Base-by-base conservation (phyloP, 768 basidiomycete genomes). In the Rhizopogon vesiculosus region DNA sequence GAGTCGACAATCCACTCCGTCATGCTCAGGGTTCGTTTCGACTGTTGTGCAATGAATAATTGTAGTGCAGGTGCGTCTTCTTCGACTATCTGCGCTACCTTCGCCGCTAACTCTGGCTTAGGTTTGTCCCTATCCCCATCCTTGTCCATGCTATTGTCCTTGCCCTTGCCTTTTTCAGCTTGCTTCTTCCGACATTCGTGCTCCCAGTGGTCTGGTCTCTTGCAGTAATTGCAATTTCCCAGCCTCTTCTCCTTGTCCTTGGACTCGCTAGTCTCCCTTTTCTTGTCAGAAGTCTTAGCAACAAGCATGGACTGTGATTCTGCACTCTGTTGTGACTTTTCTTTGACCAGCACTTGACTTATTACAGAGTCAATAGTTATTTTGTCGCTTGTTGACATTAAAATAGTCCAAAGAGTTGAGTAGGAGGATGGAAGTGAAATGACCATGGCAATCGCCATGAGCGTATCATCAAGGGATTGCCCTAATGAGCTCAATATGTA, bases 1-100 rank as follows among this genome's bases (percentile, higher is more conserved):
- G 52, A 54, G 40, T 57, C 51, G 0, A 57, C 29, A 3, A 57
- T 49, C 56, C 52, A 57, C 4, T 53, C 22, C 25, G 3, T 25
- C 3, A 3, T 7, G 25, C 22, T 22, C 0, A 3, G 7, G 7
- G 1, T 4, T 44, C 0, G 22, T 13, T 8, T 10, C 12, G 4
- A 25, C 25, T 25, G 25, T 25, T 51, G 19, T 9, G 42, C 57
- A 2, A 58, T 22, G 12, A 58, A 58, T 7, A 57, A 40, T 25
- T 42, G 22, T n/a, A 41, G 40, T 3, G 45, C 25, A 12, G 22
- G 13, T 44, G 1, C 1, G 15, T 44, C 43, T 1, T 44, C 7
- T 15, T 25, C 22, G 2, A 25, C 43, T 44, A 44, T 13, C 15
- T 25, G 22, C 12, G 15, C 43, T 25, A 44, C 22, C 3, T 44